Evolutionary conservation across 805 yeast species (phyloP), one percentile per base, ranked within the genome.

Genomic region (Pichia kluyveri): DNA sequence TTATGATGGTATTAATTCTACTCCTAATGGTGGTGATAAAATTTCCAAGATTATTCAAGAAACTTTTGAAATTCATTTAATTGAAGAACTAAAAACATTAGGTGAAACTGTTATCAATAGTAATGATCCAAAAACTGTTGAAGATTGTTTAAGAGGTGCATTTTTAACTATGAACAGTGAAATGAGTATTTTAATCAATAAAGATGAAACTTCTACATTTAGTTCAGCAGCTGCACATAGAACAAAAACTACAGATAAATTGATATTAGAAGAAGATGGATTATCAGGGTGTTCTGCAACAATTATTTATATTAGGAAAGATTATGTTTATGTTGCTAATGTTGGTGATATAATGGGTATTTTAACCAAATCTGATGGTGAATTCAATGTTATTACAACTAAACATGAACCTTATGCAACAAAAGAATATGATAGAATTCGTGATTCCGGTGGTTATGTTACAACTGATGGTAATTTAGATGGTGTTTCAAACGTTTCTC

Each of bases 401-500:
- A 79, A 82, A 48, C 97, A 93, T 63, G 88, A 83, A 53, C 97
- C 98, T 9, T 83, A 93, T 6, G 79, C 76, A 28, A 72, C 84
- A 31, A 72, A 71, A 40, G 95, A 87, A 56, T 85, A 85, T 56
- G 96, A 89, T 60, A 72, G 96, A 56, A 86, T 93, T 43, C 73
- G 98, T 58, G 85, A 86, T 2, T 79, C 95, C 26, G 98, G 98
- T 46, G 98, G 98, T 1, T 84, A 76, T 62, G 96, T 93, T 11
- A 79, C 86, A 10, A 83, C 86, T 18, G 85, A 83, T 57, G 96
- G 91, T 46, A 82, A 83, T 52, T 73, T 89, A 41, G 96, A 91
- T 62, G 95, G 95, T 39, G 81, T 79, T 30, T 74, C 87, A 15
- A 82, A 80, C 43, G 86, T 89, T 43, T 86, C 96, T 1, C 76